Evolutionary conservation across 2,329 filamentous ascomycete species (phyloP).

Genomic region (Exophiala mesophila): DNA sequence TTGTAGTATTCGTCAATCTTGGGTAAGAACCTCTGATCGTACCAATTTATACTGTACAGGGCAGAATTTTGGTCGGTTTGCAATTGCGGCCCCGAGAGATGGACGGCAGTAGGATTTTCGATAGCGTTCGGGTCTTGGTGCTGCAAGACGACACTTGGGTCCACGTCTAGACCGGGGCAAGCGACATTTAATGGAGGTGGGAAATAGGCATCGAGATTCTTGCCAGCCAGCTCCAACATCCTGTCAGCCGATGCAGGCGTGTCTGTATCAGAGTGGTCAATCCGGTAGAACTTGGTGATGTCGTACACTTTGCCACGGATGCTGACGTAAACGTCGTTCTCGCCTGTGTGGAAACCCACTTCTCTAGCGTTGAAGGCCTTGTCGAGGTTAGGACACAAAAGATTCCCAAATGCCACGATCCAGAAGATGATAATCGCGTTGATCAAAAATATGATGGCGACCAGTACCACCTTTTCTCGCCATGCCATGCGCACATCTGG

Average conservation of each 20-base stretch:
- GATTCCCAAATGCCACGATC: slow-evolving; percentile 77
- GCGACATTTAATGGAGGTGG: slow-evolving; percentile 67
- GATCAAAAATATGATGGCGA: slow-evolving; percentile 71
- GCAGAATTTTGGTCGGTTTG: slow-evolving; percentile 53
- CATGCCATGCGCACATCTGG: slow-evolving; percentile 96
- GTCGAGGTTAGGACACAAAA: slow-evolving; percentile 86
- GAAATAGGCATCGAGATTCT: slow-evolving; percentile 81
- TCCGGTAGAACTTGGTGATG: slow-evolving; percentile 78
- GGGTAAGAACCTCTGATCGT: slow-evolving; percentile 66
- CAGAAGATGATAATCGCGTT: slow-evolving; percentile 85
- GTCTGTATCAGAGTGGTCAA: slow-evolving; percentile 71
- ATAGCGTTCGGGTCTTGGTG: slow-evolving; percentile 64
- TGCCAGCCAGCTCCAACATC: slow-evolving; percentile 75
- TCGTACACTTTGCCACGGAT: slow-evolving; percentile 89
- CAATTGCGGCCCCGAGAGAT: slow-evolving; percentile 62
- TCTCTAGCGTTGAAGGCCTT: slow-evolving; percentile 78
- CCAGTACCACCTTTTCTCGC: slow-evolving; percentile 87
- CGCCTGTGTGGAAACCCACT: slow-evolving; percentile 64
- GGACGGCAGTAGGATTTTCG: slow-evolving; percentile 52
- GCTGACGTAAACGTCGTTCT: slow-evolving; percentile 78
- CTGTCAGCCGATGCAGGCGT: slow-evolving; percentile 54
- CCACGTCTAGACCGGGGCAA: slow-evolving; percentile 67
- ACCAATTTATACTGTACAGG: slow-evolving; percentile 68
- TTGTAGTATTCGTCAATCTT: slow-evolving; percentile 82
- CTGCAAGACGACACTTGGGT: slow-evolving; percentile 44